Conservation (phyloP, 306 rosid species). For the Lathyrus sativus region DNA sequence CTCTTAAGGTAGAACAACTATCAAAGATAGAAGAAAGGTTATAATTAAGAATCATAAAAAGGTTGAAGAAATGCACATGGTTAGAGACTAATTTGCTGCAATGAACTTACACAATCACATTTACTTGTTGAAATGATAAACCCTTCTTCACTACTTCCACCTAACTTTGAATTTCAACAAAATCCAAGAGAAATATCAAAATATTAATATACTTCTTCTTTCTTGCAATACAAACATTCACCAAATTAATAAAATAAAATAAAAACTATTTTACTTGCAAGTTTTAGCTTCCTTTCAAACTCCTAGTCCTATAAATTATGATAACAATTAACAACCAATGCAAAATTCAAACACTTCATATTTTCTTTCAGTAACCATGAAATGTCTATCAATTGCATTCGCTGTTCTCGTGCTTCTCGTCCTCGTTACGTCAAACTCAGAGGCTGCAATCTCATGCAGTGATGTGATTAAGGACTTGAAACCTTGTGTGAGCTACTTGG, state of each 20-base stretch:
- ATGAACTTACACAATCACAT: conserved; percentile 19
- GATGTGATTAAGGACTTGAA: conserved; percentile 57
- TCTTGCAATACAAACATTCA: conserved; percentile 45
- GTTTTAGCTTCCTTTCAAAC: conserved; percentile 22
- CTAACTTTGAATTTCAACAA: conserved; percentile 36
- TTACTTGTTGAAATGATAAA: conserved; percentile 36
- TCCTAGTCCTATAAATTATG: conserved; percentile 45
- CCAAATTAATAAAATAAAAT: background rate
- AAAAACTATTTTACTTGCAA: conserved; percentile 29
- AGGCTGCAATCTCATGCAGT: conserved; percentile 61
- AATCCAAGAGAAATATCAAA: conserved; percentile 6
- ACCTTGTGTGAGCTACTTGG: conserved; percentile 70
- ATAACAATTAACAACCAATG: background rate
- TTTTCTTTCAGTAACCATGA: conserved; percentile 37
- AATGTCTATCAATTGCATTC: conserved; percentile 27
- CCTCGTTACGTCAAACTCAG: conserved; percentile 52
- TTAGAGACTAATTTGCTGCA: conserved; percentile 18
- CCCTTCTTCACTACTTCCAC: conserved; percentile 42
- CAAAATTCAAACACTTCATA: background rate
- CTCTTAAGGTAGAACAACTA: no score
- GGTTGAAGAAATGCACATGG: no score
- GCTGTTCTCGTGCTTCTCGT: conserved; percentile 32
- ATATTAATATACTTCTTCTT: conserved; percentile 20
- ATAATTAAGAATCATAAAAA: no score
- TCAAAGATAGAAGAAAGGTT: no score